These are phyloP conservation scores for Trichoderma parareesei DNA, from an alignment of 495 filamentous ascomycete species.

Conservation along the genomic window DNA sequence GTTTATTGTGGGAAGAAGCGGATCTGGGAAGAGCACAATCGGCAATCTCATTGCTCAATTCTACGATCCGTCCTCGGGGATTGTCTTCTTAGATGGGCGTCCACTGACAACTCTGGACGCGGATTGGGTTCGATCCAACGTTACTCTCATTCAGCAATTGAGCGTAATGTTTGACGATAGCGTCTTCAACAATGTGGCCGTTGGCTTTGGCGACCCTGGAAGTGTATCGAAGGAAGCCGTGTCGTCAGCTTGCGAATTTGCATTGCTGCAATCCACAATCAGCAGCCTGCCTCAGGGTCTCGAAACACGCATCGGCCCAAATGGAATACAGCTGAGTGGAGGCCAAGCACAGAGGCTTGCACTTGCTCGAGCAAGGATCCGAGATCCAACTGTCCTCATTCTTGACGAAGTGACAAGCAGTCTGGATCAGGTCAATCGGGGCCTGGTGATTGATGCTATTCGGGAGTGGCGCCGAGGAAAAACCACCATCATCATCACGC, in stretches of 20 bases:
- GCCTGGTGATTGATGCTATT: slow-evolving; percentile 62
- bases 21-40: slow-evolving; percentile 89
- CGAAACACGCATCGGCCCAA: slow-evolving; percentile 62
- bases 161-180: slow-evolving; percentile 80
- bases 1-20: slow-evolving; percentile 80
- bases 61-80: slow-evolving; percentile 58
- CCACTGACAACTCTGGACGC: slow-evolving; percentile 54
- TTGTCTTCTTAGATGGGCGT: slow-evolving; percentile 61
- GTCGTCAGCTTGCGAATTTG: slow-evolving; percentile 50
- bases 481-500: slow-evolving; percentile 88
- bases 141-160: slow-evolving; percentile 78
- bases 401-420: slow-evolving; percentile 86
- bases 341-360: slow-evolving; percentile 76
- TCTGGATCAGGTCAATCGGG: slow-evolving; percentile 62
- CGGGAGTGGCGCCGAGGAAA: slow-evolving; percentile 66
- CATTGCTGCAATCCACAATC: slow-evolving; percentile 68
- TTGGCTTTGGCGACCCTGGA: slow-evolving; percentile 50
- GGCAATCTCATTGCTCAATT: slow-evolving; percentile 70
- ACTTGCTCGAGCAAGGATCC: slow-evolving; percentile 64
- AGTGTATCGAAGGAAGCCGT: slow-evolving; percentile 47
- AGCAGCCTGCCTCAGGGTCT: slow-evolving; percentile 61
- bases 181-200: slow-evolving; percentile 70
- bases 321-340: slow-evolving; percentile 68
- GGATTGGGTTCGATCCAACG: slow-evolving; percentile 68
- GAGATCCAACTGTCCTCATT: slow-evolving; percentile 75